Evolutionary conservation across 768 basidiomycete genomes (phyloP).

Genomic region (Peribolospora baueri): DNA sequence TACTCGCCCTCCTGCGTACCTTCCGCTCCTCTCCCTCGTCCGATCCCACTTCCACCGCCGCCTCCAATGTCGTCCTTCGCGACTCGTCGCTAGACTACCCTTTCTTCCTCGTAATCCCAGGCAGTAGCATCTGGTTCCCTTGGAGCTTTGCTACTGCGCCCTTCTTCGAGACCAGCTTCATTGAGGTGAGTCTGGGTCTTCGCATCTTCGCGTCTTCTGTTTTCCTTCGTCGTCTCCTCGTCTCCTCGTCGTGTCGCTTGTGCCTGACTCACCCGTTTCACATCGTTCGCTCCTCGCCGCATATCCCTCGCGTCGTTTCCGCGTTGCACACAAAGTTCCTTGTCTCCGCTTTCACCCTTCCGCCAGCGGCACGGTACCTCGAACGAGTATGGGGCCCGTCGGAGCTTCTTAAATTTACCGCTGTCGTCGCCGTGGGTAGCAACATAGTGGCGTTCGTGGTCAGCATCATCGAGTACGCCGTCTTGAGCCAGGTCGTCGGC

Average conservation of each 20-base stretch:
- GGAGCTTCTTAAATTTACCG: conserved; percentile 29
- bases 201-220: neutral
- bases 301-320: no score
- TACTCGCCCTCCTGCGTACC: conserved; percentile 7
- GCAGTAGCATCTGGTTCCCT: conserved; percentile 23
- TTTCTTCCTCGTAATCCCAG: conserved; percentile 12
- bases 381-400: conserved; percentile 68
- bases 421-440: conserved; percentile 47
- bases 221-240: neutral
- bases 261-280: neutral
- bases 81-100: conserved; percentile 10
- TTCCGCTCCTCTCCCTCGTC: neutral
- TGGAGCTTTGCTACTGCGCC: conserved; percentile 85
- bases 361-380: conserved; percentile 63
- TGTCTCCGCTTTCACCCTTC: conserved; percentile 48
- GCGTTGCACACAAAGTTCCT: conserved; percentile 33
- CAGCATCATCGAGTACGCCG: conserved; percentile 48
- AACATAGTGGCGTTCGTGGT: conserved; percentile 74
- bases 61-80: neutral
- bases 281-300: neutral
- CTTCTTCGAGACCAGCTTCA: conserved; percentile 55
- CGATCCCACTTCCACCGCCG: no score
- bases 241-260: neutral
- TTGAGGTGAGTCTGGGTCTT: conserved; percentile 39
- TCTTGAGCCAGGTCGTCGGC: conserved; percentile 4